Evolutionary conservation across 169 alveolate genomes (phyloP).

Genomic region (Cryptosporidium tyzzeri): DNA sequence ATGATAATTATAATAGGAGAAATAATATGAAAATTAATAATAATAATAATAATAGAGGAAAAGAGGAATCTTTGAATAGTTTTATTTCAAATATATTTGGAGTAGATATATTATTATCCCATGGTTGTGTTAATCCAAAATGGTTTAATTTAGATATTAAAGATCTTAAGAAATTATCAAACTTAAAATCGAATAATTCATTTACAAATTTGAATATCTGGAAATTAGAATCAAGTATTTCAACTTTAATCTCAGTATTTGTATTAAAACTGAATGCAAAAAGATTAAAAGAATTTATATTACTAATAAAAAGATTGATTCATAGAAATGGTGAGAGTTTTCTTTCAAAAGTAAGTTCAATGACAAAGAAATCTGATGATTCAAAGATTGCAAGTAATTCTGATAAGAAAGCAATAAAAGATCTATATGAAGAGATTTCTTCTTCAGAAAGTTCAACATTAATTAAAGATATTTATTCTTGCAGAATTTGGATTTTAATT

Average conservation of each 20-base stretch:
- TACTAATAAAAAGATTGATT: constrained; percentile 22
- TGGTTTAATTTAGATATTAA: constrained; percentile 12
- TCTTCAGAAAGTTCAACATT: neutral
- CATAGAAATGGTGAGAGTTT: constrained; percentile 61
- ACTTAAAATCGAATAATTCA: neutral
- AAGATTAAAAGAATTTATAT: constrained; percentile 14
- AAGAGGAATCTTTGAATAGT: neutral
- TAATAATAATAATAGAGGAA: neutral
- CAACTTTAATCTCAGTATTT: constrained; percentile 37
- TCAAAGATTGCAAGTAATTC: neutral
- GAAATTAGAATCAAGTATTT: constrained; percentile 51
- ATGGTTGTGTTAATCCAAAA: constrained; percentile 4
- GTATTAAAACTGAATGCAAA: constrained; percentile 34
- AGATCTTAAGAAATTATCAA: neutral
- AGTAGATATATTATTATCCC: constrained; percentile 1
- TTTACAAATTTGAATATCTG: neutral
- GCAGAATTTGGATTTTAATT: constrained; percentile 64
- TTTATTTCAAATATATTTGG: constrained; percentile 43
- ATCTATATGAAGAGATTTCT: constrained; percentile 6
- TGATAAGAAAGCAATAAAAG: constrained; percentile 5
- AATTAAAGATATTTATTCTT: constrained; percentile 31
- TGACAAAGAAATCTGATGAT: neutral
- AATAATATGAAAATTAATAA: neutral
- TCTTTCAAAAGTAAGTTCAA: constrained; percentile 19
- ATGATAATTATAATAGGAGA: neutral